Base-by-base conservation (phyloP, 2,329 filamentous ascomycete species). In the Penicillium janthinellum region DNA sequence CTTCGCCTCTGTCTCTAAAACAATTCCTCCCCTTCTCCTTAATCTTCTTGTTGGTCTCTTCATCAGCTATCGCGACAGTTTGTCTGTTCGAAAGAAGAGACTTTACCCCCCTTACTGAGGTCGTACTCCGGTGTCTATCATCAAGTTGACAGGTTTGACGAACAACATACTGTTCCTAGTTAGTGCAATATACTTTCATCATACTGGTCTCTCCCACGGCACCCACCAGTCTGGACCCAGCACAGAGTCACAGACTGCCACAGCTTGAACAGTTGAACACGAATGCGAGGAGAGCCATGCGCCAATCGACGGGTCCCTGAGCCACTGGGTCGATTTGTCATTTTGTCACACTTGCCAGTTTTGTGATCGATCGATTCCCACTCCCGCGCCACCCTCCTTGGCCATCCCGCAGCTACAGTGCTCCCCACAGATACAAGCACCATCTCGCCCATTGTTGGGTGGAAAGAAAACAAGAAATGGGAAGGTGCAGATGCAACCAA, bases 281-380 rank as follows among this genome's bases (percentile, higher is more conserved):
- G 49, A 52, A 52, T 35, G 38, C 51, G 51, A 53, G 51, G 3
- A 25, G 7, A 37, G 39, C 49, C 49, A 53, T 53, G 51, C 51
- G 38, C 51, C 51, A 42, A 53, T 42, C 38, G 38, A 25, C 49
- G 22, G 35, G 17, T 39, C 35, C 34, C 49, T 52, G 17, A 52
- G 38, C 49, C 49, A 41, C 49, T 35, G 37, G 28, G n/a, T n/a
- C 17, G 47, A 49, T 49, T 34, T 31, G 28, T 28, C 49, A 52
- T 28, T 39, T 52, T 52, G 49, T 52, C 49, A 52, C 49, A 52
- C 3, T 52, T 38, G 48, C 48, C 48, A 22, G 2, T 25, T 54
- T 61, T 64, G 63, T 63, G 63, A 64, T 60, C 48, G 60, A 64
- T 64, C 63, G 35, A 56, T 31, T 63, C 22, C 31, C 38, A 45